Evolutionary conservation across 352 stramenopile genomes (phyloP), one percentile per base, ranked within the genome.

Genomic region (Phytophthora nicotianae): DNA sequence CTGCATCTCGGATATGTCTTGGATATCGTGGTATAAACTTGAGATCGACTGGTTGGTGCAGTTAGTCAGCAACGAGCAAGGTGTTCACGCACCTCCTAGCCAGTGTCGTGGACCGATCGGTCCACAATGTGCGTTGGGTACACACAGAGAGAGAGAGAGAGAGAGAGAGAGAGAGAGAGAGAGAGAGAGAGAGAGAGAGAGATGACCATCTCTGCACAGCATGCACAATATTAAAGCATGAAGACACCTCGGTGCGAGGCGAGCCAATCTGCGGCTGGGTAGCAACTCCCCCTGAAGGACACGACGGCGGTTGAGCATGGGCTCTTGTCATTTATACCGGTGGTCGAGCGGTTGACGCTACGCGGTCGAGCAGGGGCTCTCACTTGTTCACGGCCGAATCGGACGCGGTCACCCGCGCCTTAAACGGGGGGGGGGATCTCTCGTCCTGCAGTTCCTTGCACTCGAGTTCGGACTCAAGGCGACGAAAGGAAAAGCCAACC

Each of bases 1-100:
- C 24, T 67, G 51, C 21, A 77, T 66, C 52, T 27, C 74, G 7
- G 40, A 46, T 1, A 72, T 74, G 0, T 20, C 63, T 2, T 58
- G 33, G 27, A 19, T 72, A 14, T 16, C 29, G 11, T 32, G 47
- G 1, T 52, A 61, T 38, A 7, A 61, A n/a, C 53, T 27, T 2
- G n/a, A 61, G 10, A 61, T 52, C 24, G 37, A 23, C n/a, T 43
- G 37, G 37, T 16, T 21, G 37, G 37, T 9, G 8, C 9, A 9
- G 6, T 47, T 9, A 7, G 19, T 47, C 3, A 24, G 41, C 27
- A 19, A 19, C n/a, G 41, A 26, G 41, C 6, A 19, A 47, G 19
- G 19, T 47, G 6, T 47, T 47, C 40, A 47, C 40, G 1, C 40
- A 35, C 29, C 29, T 35, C 29, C 29, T 35, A 9, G 29, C 29